Conservation (phyloP, 495 filamentous ascomycete genomes). For the Wilcoxina mikolae region DNA sequence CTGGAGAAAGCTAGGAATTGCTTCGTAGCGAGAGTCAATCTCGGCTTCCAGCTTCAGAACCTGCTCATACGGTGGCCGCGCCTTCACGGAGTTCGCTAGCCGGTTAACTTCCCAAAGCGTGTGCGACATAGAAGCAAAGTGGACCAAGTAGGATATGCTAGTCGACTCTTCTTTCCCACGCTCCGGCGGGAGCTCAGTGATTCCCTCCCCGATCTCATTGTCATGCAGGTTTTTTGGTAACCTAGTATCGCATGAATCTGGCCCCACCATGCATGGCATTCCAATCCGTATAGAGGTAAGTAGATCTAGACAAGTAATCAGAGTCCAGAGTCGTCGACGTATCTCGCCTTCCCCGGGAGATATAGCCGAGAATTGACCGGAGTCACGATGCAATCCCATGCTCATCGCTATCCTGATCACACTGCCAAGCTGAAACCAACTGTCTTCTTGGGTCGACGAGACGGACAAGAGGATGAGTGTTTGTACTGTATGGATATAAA, state of each 20-base stretch:
- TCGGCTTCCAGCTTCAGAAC: conserved; percentile 59
- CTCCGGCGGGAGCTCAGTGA: conserved; percentile 58
- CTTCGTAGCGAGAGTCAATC: conserved; percentile 51
- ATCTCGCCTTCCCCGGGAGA: conserved; percentile 84
- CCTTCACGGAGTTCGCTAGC: conserved; percentile 25
- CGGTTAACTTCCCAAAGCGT: conserved; percentile 48
- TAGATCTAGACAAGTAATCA: conserved; percentile 66
- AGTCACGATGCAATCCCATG: conserved; percentile 92
- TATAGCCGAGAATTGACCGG: conserved; percentile 62
- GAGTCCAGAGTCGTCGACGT: conserved; percentile 74
- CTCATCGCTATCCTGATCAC: conserved; percentile 76
- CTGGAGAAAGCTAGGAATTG: conserved; percentile 54
- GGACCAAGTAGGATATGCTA: conserved; percentile 75
- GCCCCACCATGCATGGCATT: conserved; percentile 74
- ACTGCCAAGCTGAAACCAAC: conserved; percentile 68
- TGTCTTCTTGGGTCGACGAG: conserved; percentile 64
- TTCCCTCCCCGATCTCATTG: conserved; percentile 76
- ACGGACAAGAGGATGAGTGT: conserved; percentile 68
- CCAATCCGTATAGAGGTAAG: conserved; percentile 85
- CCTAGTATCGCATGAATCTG: conserved; percentile 68
- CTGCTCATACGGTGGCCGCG: conserved; percentile 52
- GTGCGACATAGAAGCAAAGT: conserved; percentile 52
- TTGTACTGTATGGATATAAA: conserved; percentile 67
- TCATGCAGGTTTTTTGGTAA: conserved; percentile 85
- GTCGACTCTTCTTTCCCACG: conserved; percentile 65